Evolutionary conservation across 805 yeast species (phyloP), one percentile per base, ranked within the genome.

Genomic region (Starmerella scarabaei): DNA sequence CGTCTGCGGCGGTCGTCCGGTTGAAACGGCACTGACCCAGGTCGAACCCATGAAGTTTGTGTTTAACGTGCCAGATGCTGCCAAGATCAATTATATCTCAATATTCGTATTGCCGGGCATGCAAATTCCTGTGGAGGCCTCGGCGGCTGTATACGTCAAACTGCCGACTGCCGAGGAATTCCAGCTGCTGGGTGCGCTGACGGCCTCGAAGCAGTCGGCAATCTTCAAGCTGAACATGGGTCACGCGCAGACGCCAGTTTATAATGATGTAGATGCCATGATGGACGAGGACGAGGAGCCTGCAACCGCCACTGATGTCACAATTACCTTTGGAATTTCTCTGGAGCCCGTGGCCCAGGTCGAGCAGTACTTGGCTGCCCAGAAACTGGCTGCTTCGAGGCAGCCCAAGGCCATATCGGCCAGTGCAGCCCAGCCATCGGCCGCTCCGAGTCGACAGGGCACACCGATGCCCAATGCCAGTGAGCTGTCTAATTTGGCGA

Each of bases 141-240:
- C 88, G 1, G 97, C 96, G 0, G 68, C 88, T 31, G 82, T 91
- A 2, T 91, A 80, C 59, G 88, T 84, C 60, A 94, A 88, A 56
- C 62, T 86, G 38, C 85, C 86, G 12, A 65, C 68, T 8, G 26
- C 37, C 17, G 61, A 67, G 37, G 68, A 66, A n/a, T 59, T 48
- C 45, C 56, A 45, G 45, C 45, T 59, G 23, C 57, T 51, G 19
- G 69, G 57, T 31, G 62, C 53, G 62, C 51, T 65, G 14, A 56
- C 66, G 9, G 49, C 47, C 15, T 62, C 60, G 28, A 91, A 88
- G 56, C 97, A 93, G 28, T 81, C 94, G 43, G 94, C 96, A 0
- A 91, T 91, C 3, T 91, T 81, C 65, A 80, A 78, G 54, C 71
- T 88, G 43, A 82, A 77, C 55, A 67, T 66, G 46, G 49, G 57